Evolutionary conservation across 2,329 filamentous ascomycete genomes (phyloP), one percentile per base, ranked within the genome.

Genomic region (Fusarium longipes): DNA sequence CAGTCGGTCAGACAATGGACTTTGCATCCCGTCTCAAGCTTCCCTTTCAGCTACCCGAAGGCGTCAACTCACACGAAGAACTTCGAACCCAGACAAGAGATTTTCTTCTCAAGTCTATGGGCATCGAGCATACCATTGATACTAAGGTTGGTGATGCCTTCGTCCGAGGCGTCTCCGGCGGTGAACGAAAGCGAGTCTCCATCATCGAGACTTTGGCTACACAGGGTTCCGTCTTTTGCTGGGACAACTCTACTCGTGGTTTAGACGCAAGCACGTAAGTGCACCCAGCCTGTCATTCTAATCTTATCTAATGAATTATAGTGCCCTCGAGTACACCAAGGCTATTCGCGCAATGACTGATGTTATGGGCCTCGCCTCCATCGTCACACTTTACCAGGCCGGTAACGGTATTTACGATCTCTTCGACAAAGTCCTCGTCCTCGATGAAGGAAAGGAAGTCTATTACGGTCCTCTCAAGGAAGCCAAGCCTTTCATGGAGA

Each of bases 111-210:
- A 76, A 83, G 54, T 84, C 85, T 0, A 83, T 89, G 81, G 78
- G 82, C 1, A 88, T 90, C 24, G 77, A 77, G 7, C 88, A 91
- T 68, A 90, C 88, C 0, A 69, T 80, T 15, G 82, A 89, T 25
- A 92, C 90, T 7, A 90, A 88, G 70, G 87, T 92, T 7, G 90
- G 90, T 3, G 86, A 91, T 60, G 87, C 87, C 35, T 90, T 84
- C 59, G 81, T 91, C 1, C 83, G 89, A 5, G 89, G 90, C 68
- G 87, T 92, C 0, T 89, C 86, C 17, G 89, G 89, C 27, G 89
- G 90, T 29, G 89, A 92, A 75, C 78, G 89, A 8, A 91, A 91
- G 77, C 84, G 89, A 67, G 88, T 91, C 0, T 90, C 87, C 2
- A 90, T 92, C 50, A 85, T 89, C 6, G 90, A 92, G 70, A 85